Evolutionary conservation across 2,329 filamentous ascomycete genomes (phyloP).

Genomic region (Magnaporthiopsis incrustans): DNA sequence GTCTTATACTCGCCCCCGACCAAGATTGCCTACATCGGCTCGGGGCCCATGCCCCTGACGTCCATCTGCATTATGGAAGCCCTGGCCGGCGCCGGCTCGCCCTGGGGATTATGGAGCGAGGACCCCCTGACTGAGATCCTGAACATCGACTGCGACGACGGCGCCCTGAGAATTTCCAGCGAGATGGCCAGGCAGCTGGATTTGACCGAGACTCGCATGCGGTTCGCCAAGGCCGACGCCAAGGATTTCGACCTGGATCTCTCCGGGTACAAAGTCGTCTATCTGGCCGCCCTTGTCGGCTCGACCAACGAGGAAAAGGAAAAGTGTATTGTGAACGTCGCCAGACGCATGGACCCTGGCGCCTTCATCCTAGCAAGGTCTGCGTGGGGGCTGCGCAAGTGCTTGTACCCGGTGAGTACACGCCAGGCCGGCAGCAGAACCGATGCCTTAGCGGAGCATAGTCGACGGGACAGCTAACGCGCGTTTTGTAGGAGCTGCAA

Average conservation of each 20-base stretch:
- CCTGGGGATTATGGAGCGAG: constrained; percentile 6
- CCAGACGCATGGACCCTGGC: constrained; percentile 29
- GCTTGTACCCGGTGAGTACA: constrained; percentile 40
- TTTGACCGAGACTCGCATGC: background rate
- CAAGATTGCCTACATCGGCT: constrained; percentile 39
- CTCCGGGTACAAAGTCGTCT: constrained; percentile 34
- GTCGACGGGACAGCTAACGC: too few relatives aligned
- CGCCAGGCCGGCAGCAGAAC: background rate
- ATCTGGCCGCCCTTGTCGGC: constrained; percentile 42
- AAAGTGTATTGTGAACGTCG: constrained; percentile 27
- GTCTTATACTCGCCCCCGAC: constrained; percentile 21
- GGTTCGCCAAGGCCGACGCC: constrained; percentile 21
- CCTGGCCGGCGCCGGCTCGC: constrained; percentile 17
- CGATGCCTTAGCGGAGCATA: constrained; percentile 14
- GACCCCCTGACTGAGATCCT: background rate
- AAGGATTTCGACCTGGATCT: constrained; percentile 16
- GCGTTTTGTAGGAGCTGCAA: background rate
- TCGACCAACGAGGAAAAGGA: constrained; percentile 32
- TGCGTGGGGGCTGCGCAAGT: constrained; percentile 32
- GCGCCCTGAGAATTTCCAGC: background rate
- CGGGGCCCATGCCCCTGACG: constrained; percentile 40
- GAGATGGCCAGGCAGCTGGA: background rate
- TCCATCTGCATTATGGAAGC: constrained; percentile 33
- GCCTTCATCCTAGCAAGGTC: constrained; percentile 37
- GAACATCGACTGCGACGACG: constrained; percentile 2